Percentiles rank a stretch among this genome's conserved stretches.
Conservation (phyloP, 192 early-diverging fungal genomes). For the Paraglomus occultum region DNA sequence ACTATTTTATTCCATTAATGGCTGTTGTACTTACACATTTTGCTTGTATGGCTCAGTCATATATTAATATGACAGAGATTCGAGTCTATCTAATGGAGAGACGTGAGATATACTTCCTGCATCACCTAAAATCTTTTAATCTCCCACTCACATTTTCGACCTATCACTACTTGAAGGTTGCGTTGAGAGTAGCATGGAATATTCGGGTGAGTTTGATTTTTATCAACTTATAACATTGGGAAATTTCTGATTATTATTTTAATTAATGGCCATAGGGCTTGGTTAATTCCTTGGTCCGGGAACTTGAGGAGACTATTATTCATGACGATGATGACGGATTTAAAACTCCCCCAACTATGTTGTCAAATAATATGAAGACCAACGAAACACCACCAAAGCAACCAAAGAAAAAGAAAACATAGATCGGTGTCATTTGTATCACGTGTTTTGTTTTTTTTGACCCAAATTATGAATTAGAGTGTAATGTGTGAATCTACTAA, state of each 20-base stretch:
- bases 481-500: no score
- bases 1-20: neutral
- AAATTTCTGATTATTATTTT: conserved; percentile 20
- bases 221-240: conserved; percentile 7
- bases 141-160: conserved; percentile 19
- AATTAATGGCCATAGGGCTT: conserved; percentile 5
- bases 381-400: conserved; percentile 3
- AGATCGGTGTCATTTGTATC: no score
- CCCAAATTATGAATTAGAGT: no score
- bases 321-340: conserved; percentile 2
- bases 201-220: conserved; percentile 25
- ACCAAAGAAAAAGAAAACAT: conserved; percentile 7
- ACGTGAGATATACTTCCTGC: conserved; percentile 20
- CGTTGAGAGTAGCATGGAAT: conserved; percentile 19
- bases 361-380: conserved; percentile 21
- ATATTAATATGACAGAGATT: conserved; percentile 24
- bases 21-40: conserved; percentile 9
- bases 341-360: conserved; percentile 1
- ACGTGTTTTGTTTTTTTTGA: no score
- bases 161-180: conserved; percentile 11
- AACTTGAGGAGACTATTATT: conserved; percentile 12
- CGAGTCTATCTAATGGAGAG: conserved; percentile 25
- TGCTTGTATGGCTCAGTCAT: conserved; percentile 6
- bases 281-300: conserved; percentile 7
- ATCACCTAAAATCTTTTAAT: conserved; percentile 20